These are phyloP conservation scores for Arthrobotrys sphaeroides DNA, from an alignment of 2,329 filamentous ascomycete species.

Conservation along the genomic window DNA sequence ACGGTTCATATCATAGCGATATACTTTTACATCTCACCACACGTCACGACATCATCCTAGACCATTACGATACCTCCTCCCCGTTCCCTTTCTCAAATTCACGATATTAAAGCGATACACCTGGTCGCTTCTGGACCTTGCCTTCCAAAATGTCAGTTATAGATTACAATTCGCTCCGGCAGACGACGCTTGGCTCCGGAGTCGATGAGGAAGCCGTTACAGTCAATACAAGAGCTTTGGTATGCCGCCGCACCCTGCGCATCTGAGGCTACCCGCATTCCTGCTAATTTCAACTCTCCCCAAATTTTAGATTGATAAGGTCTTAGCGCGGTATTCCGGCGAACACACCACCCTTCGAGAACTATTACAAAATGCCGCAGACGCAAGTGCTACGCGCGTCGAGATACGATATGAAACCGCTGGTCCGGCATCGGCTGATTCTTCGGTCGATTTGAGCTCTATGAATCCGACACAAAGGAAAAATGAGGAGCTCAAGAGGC, in stretches of 20 bases:
- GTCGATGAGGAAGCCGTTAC: slow-evolving; percentile 97
- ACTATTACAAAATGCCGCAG: slow-evolving; percentile 97
- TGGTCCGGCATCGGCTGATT: slow-evolving; percentile 34
- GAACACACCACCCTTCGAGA: slow-evolving; percentile 93
- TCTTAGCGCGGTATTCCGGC: slow-evolving; percentile 92
- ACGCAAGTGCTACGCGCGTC: slow-evolving; percentile 89
- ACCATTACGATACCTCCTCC: neutral
- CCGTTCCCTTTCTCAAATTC: neutral
- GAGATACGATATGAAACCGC: slow-evolving; percentile 83
- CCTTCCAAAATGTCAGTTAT: slow-evolving; percentile 62
- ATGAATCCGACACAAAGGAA: slow-evolving; percentile 51
- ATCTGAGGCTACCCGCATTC: neutral
- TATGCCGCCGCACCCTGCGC: slow-evolving; percentile 8
- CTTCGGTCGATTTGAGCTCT: slow-evolving; percentile 18
- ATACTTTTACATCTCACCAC: too few species aligned
- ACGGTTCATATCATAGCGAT: neutral
- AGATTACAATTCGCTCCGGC: slow-evolving; percentile 80
- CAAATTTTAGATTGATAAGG: slow-evolving; percentile 80
- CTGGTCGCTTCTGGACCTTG: neutral
- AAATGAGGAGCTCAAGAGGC: slow-evolving; percentile 54
- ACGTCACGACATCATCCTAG: neutral
- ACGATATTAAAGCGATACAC: neutral
- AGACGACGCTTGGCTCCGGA: slow-evolving; percentile 83
- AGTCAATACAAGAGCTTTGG: slow-evolving; percentile 89
- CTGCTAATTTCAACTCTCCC: slow-evolving; percentile 1